Evolutionary conservation across 2,329 filamentous ascomycete genomes (phyloP).

Genomic region (Colletotrichum sp.): DNA sequence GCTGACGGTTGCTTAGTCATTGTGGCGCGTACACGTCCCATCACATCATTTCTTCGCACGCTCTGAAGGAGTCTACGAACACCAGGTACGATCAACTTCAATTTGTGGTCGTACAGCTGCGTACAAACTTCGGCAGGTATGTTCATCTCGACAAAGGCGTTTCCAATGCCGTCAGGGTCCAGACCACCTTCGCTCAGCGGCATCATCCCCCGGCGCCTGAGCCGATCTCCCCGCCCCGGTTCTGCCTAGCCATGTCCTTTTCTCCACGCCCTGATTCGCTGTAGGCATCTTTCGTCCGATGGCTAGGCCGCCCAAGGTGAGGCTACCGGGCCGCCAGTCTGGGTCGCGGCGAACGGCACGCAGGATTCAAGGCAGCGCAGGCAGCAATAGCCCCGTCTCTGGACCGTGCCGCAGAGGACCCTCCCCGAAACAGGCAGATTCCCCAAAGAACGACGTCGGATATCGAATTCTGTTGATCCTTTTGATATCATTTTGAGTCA

Average conservation of each 20-base stretch:
- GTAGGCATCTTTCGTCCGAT: not conserved
- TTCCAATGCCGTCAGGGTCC: not conserved
- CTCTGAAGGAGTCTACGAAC: not conserved
- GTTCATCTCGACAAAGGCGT: not conserved
- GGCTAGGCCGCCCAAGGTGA: not conserved
- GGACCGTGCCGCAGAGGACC: not conserved
- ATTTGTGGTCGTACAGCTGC: not conserved
- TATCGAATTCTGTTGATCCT: not conserved
- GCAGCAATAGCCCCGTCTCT: not conserved
- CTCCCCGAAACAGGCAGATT: not conserved
- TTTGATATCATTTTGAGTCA: not conserved
- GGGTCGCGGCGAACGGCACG: not conserved
- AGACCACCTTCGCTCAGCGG: not conserved
- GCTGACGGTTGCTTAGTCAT: not conserved
- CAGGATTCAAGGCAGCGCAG: not conserved
- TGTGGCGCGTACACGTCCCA: not conserved
- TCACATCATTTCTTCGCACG: not conserved
- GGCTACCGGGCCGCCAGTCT: not conserved
- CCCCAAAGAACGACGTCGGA: not conserved
- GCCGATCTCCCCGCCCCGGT: not conserved
- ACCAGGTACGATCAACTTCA: not conserved
- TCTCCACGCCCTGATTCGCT: not conserved
- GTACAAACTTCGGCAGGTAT: not conserved
- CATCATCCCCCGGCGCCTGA: not conserved
- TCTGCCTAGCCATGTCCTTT: not conserved